Conservation (phyloP, 345 rosid genomes). For the Psidium friedrichsthalianum region DNA sequence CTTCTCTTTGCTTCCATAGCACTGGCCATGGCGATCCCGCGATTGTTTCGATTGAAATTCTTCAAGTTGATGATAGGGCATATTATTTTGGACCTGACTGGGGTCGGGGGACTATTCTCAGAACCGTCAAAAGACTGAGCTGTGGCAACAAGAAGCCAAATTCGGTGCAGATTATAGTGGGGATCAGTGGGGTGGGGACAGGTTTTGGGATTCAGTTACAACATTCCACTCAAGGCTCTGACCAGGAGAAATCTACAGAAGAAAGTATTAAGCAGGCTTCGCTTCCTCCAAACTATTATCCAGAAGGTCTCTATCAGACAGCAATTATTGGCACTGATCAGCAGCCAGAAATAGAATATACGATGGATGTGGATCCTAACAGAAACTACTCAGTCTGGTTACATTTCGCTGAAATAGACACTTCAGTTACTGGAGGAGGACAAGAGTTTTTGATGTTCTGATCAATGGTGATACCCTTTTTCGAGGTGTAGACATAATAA, state of each 20-base stretch:
- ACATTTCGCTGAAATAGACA: slow-evolving; percentile 93
- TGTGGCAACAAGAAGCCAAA: slow-evolving; percentile 62
- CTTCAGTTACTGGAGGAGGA: slow-evolving; percentile 43
- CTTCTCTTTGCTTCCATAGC: slow-evolving; percentile 82
- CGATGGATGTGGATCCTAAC: slow-evolving; percentile 85
- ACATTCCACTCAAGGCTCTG: slow-evolving; percentile 52
- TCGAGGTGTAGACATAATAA: slow-evolving; percentile 47
- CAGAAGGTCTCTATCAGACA: slow-evolving; percentile 74
- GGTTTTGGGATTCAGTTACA: slow-evolving; percentile 65
- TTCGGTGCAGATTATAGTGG: slow-evolving; percentile 73
- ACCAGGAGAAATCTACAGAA: slow-evolving; percentile 52
- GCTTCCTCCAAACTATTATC: slow-evolving; percentile 73
- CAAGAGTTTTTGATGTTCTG: slow-evolving; percentile 74
- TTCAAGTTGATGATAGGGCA: slow-evolving; percentile 72
- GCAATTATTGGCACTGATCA: slow-evolving; percentile 60
- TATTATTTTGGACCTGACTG: slow-evolving; percentile 53
- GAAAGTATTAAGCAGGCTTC: slow-evolving; percentile 52
- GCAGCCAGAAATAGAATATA: slow-evolving; percentile 58
- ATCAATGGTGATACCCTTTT: slow-evolving; percentile 59
- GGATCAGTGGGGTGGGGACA: slow-evolving; percentile 96
- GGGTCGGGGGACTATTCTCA: slow-evolving; percentile 50
- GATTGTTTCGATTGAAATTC: slow-evolving; percentile 71
- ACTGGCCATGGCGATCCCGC: slow-evolving; percentile 99
- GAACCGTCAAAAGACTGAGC: slow-evolving; percentile 67
- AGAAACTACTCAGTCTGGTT: slow-evolving; percentile 87